phyloP scores from a whole-genome alignment of 1,139 yeast species.

The Suhomyces terraborum region DNA sequence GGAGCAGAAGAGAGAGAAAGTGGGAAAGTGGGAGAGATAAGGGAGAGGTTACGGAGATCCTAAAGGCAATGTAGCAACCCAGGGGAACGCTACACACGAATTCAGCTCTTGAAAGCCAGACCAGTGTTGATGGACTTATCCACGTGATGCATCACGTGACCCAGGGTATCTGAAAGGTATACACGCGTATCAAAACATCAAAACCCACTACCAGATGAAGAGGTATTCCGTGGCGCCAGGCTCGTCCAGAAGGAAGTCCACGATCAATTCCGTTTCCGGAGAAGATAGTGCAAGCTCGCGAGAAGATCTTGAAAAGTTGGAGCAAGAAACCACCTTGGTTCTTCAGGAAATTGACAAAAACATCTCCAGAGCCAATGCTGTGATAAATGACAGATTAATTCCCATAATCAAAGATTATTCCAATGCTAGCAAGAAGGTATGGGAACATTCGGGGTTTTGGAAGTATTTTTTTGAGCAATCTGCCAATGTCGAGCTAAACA shows the following conservation, averaged over 20 bases:
- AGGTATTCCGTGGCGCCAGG: conserved; percentile 45
- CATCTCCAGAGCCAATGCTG: conserved; percentile 62
- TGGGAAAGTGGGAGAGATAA: not conserved
- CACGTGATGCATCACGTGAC: conserved; percentile 1
- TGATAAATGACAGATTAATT: conserved; percentile 60
- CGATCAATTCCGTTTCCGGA: conserved; percentile 19
- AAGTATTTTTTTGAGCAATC: conserved; percentile 74
- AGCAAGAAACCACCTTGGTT: conserved; percentile 77
- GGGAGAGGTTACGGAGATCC: not conserved
- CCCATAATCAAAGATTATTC: conserved; percentile 65
- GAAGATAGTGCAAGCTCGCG: conserved; percentile 38
- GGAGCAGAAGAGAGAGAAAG: not conserved
- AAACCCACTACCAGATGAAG: conserved; percentile 28
- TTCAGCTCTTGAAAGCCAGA: not conserved
- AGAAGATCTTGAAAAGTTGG: conserved; percentile 60
- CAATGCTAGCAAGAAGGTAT: conserved; percentile 53
- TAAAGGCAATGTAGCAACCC: too few species aligned
- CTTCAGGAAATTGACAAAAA: conserved; percentile 80
- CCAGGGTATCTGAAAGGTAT: not conserved
- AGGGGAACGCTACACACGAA: too few species aligned
- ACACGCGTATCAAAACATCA: conserved; percentile 8
- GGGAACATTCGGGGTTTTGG: conserved; percentile 70
- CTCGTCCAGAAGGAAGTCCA: conserved; percentile 40
- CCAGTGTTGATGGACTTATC: too few species aligned
- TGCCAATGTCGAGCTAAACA: conserved; percentile 65